Percentiles rank a stretch among this genome's conserved stretches.
phyloP scores from a whole-genome alignment of 352 stramenopile species.

The Phytophthora capsici region DNA sequence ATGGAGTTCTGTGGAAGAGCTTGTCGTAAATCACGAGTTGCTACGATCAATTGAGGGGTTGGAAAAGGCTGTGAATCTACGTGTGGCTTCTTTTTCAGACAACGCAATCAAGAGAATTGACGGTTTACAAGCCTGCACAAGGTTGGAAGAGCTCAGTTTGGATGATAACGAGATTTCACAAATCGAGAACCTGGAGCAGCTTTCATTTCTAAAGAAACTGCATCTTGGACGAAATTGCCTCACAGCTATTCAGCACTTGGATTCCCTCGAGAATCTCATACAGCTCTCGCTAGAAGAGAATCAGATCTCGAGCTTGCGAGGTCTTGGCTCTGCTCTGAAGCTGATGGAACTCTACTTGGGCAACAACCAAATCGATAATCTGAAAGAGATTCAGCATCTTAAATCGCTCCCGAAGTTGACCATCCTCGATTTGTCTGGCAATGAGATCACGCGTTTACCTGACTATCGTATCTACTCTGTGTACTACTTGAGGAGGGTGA shows the following conservation, averaged over 20 bases:
- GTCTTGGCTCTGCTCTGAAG: slow-evolving; percentile 61
- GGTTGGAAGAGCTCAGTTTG: slow-evolving; percentile 78
- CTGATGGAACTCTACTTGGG: slow-evolving; percentile 91
- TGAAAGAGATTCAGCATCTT: slow-evolving; percentile 85
- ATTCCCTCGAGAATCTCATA: slow-evolving; percentile 64
- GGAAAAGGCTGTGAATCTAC: slow-evolving; percentile 59
- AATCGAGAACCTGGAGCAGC: slow-evolving; percentile 67
- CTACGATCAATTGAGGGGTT: slow-evolving; percentile 66
- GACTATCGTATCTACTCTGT: slow-evolving; percentile 87
- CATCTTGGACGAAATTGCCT: slow-evolving; percentile 84
- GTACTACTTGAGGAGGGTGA: slow-evolving; percentile 81
- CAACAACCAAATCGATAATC: slow-evolving; percentile 79
- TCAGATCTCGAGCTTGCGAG: slow-evolving; percentile 72
- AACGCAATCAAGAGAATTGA: slow-evolving; percentile 74
- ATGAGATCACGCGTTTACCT: slow-evolving; percentile 60
- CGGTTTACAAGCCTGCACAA: slow-evolving; percentile 55
- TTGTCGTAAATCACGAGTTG: slow-evolving; percentile 68
- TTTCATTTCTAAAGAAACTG: slow-evolving; percentile 74
- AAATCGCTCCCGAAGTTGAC: slow-evolving; percentile 85
- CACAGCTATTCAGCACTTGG: slow-evolving; percentile 63
- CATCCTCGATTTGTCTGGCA: slow-evolving; percentile 87
- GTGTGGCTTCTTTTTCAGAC: slow-evolving; percentile 65
- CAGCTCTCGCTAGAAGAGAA: slow-evolving; percentile 90
- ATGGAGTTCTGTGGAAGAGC: slow-evolving; percentile 68
- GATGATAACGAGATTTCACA: slow-evolving; percentile 80